These are phyloP conservation scores for Melastoma candidum DNA, from an alignment of 441 rosid genomes.

Conservation along the genomic window DNA sequence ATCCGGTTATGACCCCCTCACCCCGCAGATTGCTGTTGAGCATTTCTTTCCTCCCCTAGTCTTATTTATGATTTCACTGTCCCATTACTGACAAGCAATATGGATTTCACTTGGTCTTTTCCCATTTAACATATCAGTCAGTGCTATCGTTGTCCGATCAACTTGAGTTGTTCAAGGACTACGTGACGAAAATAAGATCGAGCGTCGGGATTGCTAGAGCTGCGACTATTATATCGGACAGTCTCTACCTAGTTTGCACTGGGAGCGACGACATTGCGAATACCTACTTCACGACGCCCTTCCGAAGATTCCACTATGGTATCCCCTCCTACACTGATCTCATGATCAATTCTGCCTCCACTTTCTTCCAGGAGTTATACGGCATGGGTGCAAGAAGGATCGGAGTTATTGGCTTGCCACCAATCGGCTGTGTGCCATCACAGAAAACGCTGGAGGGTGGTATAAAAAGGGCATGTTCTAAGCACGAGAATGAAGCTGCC, in stretches of 20 bases:
- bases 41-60: no score
- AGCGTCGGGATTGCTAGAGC: constrained; percentile 30
- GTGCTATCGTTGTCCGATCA: constrained; percentile 40
- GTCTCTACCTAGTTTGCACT: constrained; percentile 19
- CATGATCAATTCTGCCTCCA: constrained; percentile 16
- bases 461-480: constrained; percentile 25
- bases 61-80: no score
- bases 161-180: constrained; percentile 26
- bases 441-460: constrained; percentile 56
- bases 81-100: no score
- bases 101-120: no score
- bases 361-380: constrained; percentile 37
- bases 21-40: constrained; percentile 4
- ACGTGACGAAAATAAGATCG: constrained; percentile 18
- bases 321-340: constrained; percentile 38
- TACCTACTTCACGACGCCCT: constrained; percentile 22
- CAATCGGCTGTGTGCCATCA: constrained; percentile 56
- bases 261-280: constrained; percentile 44
- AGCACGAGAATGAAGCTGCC: constrained; percentile 31
- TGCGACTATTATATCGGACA: constrained; percentile 22
- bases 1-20: constrained; percentile 14
- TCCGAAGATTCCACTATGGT: constrained; percentile 19
- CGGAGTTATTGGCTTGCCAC: constrained; percentile 39
- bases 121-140: constrained; percentile 16
- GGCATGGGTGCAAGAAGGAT: constrained; percentile 50